Percentiles rank a stretch among this genome's conserved stretches.
These are phyloP conservation scores for Talaromyces sp. DNA, from an alignment of 2,329 filamentous ascomycete species.

Conservation along the genomic window DNA sequence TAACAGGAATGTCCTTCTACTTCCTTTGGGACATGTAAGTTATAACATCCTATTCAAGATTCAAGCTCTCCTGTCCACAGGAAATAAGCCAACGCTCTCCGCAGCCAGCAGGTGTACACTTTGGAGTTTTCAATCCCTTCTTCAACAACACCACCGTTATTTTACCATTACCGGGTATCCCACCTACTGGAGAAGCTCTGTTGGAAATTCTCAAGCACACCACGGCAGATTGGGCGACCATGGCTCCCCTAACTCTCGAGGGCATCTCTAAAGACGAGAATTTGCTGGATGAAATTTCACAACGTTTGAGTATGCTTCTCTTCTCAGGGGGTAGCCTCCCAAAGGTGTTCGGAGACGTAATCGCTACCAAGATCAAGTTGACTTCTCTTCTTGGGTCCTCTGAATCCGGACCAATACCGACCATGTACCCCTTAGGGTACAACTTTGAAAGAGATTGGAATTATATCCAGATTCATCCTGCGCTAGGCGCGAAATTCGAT, in stretches of 20 bases:
- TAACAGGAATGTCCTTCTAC: conserved; percentile 9
- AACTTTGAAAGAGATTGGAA: conserved; percentile 10
- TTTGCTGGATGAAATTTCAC: background rate
- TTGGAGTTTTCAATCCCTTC: conserved; percentile 8
- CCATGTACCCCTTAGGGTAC: conserved; percentile 1
- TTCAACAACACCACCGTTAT: conserved; percentile 13
- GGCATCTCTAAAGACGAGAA: conserved; percentile 2
- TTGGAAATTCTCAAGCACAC: conserved; percentile 5
- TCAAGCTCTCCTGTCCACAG: background rate
- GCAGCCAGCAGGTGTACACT: conserved; percentile 5
- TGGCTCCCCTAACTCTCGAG: conserved; percentile 7
- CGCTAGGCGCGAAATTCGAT: conserved; percentile 1
- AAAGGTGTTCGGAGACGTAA: background rate
- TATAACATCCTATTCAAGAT: background rate
- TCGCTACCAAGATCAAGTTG: conserved; percentile 3
- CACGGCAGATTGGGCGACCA: conserved; percentile 1
- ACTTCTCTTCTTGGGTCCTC: background rate
- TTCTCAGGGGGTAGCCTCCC: conserved; percentile 9
- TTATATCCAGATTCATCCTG: conserved; percentile 7
- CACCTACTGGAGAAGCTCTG: conserved; percentile 5
- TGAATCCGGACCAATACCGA: background rate
- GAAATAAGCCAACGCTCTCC: background rate
- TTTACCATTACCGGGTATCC: conserved; percentile 1
- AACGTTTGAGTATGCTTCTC: background rate
- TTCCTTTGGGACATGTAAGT: conserved; percentile 12